Conservation (phyloP, 768 basidiomycete species). For the Inosperma sp. region DNA sequence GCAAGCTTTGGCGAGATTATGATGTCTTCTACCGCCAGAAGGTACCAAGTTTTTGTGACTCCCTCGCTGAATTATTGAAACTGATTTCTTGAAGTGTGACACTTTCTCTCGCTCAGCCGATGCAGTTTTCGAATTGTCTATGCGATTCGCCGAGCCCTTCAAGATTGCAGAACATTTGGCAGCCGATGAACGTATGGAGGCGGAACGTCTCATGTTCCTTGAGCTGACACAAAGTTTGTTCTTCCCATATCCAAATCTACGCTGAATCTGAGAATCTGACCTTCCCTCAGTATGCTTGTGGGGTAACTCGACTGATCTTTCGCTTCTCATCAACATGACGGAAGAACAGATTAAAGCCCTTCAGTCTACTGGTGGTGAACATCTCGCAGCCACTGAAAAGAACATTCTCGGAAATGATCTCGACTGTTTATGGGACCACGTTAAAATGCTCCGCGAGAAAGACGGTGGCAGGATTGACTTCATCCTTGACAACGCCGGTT, state of each 20-base stretch:
- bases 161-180: slow-evolving; percentile 52
- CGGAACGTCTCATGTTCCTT: slow-evolving; percentile 80
- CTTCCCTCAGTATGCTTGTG: slow-evolving; percentile 75
- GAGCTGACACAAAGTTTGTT: slow-evolving; percentile 83
- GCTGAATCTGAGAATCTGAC: not conserved
- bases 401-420: slow-evolving; percentile 91
- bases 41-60: slow-evolving; percentile 30
- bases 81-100: slow-evolving; percentile 56
- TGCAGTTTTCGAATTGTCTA: slow-evolving; percentile 91
- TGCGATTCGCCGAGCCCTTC: slow-evolving; percentile 85
- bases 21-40: slow-evolving; percentile 97
- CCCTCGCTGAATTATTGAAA: not conserved
- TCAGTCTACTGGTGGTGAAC: slow-evolving; percentile 96
- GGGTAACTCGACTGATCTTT: slow-evolving; percentile 96
- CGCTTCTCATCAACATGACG: slow-evolving; percentile 93
- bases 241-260: not conserved
- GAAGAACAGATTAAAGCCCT: slow-evolving; percentile 95
- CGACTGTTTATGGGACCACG: slow-evolving; percentile 63
- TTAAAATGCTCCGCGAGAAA: slow-evolving; percentile 63
- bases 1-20: slow-evolving; percentile 85
- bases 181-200: slow-evolving; percentile 55
- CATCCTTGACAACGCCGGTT: slow-evolving; percentile 82
- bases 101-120: slow-evolving; percentile 91
- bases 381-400: slow-evolving; percentile 92
- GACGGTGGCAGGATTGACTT: slow-evolving; percentile 77